Conservation (phyloP, 305 asterid genomes). For the Caryopteris hybrid region DNA sequence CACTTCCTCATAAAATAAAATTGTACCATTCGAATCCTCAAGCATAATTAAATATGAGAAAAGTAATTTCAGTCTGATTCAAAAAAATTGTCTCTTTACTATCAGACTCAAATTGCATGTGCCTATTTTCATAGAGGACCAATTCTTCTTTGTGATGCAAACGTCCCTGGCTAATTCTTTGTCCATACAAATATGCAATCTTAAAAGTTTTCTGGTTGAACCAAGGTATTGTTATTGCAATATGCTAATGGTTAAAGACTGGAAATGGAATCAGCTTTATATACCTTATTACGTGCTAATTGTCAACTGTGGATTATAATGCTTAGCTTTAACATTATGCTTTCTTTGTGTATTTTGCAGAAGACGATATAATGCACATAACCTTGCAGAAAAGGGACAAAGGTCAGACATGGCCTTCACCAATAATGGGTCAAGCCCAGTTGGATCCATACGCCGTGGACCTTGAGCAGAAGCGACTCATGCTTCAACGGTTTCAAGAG, state of each 20-base stretch:
- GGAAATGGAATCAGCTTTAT: background rate
- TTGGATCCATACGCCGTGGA: conserved; percentile 89
- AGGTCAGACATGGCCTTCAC: conserved; percentile 96
- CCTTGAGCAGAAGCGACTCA: conserved; percentile 93
- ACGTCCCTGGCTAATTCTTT: background rate
- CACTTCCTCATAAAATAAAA: background rate
- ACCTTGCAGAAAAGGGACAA: conserved; percentile 96
- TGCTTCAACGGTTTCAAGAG: conserved; percentile 97
- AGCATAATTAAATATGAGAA: background rate
- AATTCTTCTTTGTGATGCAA: background rate
- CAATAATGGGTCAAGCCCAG: conserved; percentile 80
- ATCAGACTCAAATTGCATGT: background rate
- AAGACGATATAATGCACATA: conserved; percentile 85
- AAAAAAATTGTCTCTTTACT: background rate
- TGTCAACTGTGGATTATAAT: background rate
- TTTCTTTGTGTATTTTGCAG: conserved; percentile 38
- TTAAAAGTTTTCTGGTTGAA: background rate
- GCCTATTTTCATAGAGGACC: background rate
- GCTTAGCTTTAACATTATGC: background rate
- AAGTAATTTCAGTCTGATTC: background rate
- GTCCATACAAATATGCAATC: background rate
- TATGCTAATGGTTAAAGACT: background rate
- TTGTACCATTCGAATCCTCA: background rate
- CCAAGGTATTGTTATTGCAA: background rate
- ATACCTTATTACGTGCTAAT: background rate